A percentile compares a stretch with the other conserved stretches of the same genome.
phyloP scores from a whole-genome alignment of 441 rosid genomes.

The Pelargonium australe region DNA sequence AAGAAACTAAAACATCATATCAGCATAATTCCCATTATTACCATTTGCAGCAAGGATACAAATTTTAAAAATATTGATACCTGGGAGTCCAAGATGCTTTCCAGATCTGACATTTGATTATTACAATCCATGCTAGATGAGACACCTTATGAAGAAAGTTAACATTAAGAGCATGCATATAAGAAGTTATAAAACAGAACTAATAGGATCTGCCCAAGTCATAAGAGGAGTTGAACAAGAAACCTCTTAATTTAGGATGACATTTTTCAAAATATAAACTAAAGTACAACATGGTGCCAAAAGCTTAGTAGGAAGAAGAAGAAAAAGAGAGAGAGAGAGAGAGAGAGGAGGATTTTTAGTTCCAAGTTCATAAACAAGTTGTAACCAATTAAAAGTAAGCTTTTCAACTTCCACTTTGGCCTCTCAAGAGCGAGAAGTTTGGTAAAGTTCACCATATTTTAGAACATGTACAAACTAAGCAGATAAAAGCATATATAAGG shows the following conservation, averaged over 20 bases:
- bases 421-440: no score
- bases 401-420: neutral
- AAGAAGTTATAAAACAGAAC: neutral
- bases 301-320: neutral
- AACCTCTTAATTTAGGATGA: neutral
- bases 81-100: constrained; percentile 72
- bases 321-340: no score
- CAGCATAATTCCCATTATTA: neutral
- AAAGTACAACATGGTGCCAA: neutral
- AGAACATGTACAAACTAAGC: neutral
- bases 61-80: constrained; percentile 29
- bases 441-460: neutral
- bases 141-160: constrained; percentile 33
- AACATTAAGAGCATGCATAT: neutral
- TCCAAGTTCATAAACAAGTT: neutral
- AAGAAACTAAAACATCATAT: neutral
- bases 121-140: constrained; percentile 46
- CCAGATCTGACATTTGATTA: constrained; percentile 65
- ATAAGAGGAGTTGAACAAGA: neutral
- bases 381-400: neutral
- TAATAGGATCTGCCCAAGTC: no score
- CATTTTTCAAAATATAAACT: neutral
- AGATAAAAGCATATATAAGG: neutral
- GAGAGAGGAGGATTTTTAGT: neutral
- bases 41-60: neutral